These are phyloP conservation scores for Solanum sejunctum DNA, from an alignment of 257 asterid genomes.

Conservation along the genomic window DNA sequence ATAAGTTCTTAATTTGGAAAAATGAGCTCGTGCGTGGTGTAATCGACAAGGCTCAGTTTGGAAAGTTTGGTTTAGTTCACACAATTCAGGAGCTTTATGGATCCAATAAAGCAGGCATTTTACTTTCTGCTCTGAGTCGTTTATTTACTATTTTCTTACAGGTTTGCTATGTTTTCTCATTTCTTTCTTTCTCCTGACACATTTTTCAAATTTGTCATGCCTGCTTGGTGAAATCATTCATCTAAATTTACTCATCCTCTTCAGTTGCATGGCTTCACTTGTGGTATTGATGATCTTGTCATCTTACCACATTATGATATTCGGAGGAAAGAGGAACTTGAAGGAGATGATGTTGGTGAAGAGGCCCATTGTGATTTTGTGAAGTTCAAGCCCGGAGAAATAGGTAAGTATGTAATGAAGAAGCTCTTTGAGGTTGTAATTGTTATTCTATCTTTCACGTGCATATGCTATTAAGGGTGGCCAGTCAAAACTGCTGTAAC, in stretches of 20 bases:
- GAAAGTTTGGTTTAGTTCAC: conserved; percentile 91
- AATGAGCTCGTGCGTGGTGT: conserved; percentile 95
- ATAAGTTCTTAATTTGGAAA: conserved; percentile 69
- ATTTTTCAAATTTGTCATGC: background rate
- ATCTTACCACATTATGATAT: conserved; percentile 61
- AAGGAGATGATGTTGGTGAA: conserved; percentile 86
- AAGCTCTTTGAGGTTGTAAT: background rate
- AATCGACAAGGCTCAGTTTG: conserved; percentile 97
- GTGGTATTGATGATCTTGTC: conserved; percentile 90
- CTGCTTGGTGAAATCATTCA: conserved; percentile 6
- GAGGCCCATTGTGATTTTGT: conserved; percentile 92
- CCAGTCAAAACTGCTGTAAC: background rate
- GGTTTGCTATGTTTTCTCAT: conserved; percentile 28
- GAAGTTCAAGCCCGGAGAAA: conserved; percentile 70
- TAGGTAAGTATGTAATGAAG: conserved; percentile 31
- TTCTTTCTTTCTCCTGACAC: background rate
- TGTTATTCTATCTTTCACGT: conserved; percentile 2
- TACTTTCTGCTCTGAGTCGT: conserved; percentile 89
- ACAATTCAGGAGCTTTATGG: conserved; percentile 97
- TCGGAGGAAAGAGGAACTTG: conserved; percentile 79
- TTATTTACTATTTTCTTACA: conserved; percentile 79
- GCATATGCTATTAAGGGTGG: background rate
- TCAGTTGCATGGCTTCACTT: conserved; percentile 90
- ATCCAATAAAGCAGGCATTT: conserved; percentile 71
- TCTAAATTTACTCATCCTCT: conserved; percentile 8